Conservation (phyloP, 2,329 filamentous ascomycete genomes). For the Phaeophleospora eucalypticola region DNA sequence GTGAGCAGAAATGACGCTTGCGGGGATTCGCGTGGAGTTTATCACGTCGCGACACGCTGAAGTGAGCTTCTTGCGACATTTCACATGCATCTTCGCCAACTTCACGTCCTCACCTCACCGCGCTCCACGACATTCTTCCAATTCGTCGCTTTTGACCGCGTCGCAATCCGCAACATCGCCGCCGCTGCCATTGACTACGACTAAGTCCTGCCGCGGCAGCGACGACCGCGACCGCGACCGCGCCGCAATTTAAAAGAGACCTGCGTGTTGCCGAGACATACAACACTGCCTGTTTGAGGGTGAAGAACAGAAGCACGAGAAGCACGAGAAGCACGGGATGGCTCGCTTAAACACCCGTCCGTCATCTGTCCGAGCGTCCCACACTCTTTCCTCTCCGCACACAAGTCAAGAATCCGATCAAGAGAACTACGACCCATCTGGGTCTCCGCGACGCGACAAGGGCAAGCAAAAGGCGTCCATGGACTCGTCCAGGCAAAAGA, state of each 20-base stretch:
- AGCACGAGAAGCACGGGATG: background rate
- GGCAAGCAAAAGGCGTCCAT: constrained; percentile 40
- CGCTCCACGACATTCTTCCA: no score
- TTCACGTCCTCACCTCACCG: background rate
- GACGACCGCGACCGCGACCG: no score
- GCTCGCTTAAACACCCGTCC: background rate
- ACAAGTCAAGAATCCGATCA: constrained; percentile 40
- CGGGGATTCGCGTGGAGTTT: background rate
- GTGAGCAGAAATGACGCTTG: background rate
- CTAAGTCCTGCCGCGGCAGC: no score
- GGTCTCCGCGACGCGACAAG: constrained; percentile 35
- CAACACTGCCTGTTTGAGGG: background rate
- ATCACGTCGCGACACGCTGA: background rate
- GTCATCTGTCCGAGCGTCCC: background rate
- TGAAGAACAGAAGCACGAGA: no score
- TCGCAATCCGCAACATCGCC: background rate
- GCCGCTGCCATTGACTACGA: background rate
- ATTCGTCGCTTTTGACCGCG: background rate
- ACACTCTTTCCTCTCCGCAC: background rate
- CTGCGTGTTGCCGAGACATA: background rate
- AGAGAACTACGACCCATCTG: constrained; percentile 38
- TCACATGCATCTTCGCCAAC: background rate
- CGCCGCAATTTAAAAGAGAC: background rate
- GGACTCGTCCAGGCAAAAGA: constrained; percentile 27
- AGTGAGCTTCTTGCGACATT: background rate